Evolutionary conservation across 345 rosid species (phyloP).

Genomic region (Turnera subulata): DNA sequence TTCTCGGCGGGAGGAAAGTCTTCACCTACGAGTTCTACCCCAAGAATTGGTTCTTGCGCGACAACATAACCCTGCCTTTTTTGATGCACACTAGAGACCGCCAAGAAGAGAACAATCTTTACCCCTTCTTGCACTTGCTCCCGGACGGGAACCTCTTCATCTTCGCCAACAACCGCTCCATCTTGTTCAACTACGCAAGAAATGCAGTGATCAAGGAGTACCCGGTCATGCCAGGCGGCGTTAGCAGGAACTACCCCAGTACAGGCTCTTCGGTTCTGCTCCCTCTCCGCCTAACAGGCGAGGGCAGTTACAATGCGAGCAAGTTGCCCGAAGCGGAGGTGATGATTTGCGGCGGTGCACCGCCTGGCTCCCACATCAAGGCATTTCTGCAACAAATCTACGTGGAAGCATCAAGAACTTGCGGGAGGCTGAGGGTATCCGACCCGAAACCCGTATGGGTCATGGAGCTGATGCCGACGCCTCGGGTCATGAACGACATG

Average conservation of each 20-base stretch:
- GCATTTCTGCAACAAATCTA: conserved; percentile 35
- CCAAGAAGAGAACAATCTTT: conserved; percentile 71
- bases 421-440: conserved; percentile 63
- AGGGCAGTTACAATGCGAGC: neutral
- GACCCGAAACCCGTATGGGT: conserved; percentile 61
- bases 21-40: conserved; percentile 25
- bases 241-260: conserved; percentile 67
- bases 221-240: conserved; percentile 59
- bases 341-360: conserved; percentile 77
- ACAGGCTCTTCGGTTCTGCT: conserved; percentile 84
- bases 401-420: conserved; percentile 57
- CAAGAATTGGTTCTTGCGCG: neutral
- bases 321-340: conserved; percentile 57
- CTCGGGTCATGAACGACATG: conserved; percentile 79
- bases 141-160: conserved; percentile 77
- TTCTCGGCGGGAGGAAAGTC: conserved; percentile 21
- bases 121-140: conserved; percentile 69
- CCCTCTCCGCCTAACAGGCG: conserved; percentile 40
- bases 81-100: conserved; percentile 60
- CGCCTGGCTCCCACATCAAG: conserved; percentile 44
- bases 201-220: conserved; percentile 50
- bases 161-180: conserved; percentile 69
- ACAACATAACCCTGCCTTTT: conserved; percentile 29
- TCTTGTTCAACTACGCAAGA: conserved; percentile 42
- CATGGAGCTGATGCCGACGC: conserved; percentile 76